Conservation (phyloP, 2,329 filamentous ascomycete genomes). For the Sporothrix brunneoviolacea region DNA sequence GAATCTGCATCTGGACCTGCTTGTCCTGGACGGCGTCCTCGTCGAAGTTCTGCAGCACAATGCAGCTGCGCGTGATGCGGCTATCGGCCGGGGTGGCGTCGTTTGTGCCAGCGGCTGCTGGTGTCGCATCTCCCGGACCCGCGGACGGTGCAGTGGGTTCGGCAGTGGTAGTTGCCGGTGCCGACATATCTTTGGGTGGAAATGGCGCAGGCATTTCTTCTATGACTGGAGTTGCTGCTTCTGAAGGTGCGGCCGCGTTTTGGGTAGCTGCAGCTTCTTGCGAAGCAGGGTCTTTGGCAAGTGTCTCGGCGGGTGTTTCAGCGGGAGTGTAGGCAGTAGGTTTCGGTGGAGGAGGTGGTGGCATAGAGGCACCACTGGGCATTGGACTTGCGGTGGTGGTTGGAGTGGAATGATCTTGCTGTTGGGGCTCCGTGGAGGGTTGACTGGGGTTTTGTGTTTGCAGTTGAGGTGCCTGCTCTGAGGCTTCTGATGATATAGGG, state of each 20-base stretch:
- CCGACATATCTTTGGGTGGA: no score
- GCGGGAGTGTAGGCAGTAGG: neutral
- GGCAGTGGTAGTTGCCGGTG: no score
- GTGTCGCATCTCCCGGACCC: no score
- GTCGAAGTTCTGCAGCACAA: constrained; percentile 55
- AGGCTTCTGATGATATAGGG: no score
- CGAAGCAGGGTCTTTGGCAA: no score
- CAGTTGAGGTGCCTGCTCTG: no score
- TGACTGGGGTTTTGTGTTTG: no score
- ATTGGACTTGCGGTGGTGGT: neutral
- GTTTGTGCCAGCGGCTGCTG: constrained; percentile 8
- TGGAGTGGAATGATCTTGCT: neutral
- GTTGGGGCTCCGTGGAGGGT: neutral
- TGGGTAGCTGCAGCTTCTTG: neutral
- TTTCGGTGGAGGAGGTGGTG: neutral
- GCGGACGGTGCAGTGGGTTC: no score
- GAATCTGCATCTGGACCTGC: constrained; percentile 49
- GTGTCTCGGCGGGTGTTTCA: neutral
- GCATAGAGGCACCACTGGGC: neutral
- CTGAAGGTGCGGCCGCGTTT: neutral
- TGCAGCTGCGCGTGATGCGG: constrained; percentile 51
- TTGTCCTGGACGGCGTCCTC: constrained; percentile 50
- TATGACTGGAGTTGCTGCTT: neutral
- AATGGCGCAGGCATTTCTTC: no score
- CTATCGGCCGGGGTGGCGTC: constrained; percentile 32